These are phyloP conservation scores for Populus tomentosa DNA, from an alignment of 441 rosid genomes.

Conservation along the genomic window DNA sequence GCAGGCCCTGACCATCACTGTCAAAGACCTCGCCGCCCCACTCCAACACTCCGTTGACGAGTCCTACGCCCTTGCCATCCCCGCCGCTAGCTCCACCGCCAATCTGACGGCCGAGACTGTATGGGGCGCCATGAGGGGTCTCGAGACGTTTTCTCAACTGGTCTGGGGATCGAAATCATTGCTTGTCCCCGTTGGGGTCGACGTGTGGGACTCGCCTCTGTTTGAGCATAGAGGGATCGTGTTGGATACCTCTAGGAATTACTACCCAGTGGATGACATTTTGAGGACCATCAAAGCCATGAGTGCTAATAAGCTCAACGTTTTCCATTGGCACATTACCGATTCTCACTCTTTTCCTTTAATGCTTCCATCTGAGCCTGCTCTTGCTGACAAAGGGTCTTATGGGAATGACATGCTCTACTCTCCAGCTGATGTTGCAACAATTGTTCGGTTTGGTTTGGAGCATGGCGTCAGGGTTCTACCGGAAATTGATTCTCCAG, in stretches of 20 bases:
- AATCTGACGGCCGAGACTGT: slow-evolving; percentile 45
- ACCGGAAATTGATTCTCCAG: slow-evolving; percentile 84
- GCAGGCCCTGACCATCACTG: slow-evolving; percentile 34
- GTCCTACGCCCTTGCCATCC: slow-evolving; percentile 55
- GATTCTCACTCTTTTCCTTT: slow-evolving; percentile 89
- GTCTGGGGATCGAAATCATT: slow-evolving; percentile 53
- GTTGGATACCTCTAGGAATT: slow-evolving; percentile 84
- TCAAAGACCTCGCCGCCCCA: slow-evolving; percentile 41
- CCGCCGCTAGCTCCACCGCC: slow-evolving; percentile 28
- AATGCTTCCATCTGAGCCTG: slow-evolving; percentile 68
- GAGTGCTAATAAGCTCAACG: slow-evolving; percentile 81
- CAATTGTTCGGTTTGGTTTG: slow-evolving; percentile 55
- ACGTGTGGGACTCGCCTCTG: slow-evolving; percentile 49
- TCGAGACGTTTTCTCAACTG: slow-evolving; percentile 81
- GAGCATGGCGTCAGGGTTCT: slow-evolving; percentile 78
- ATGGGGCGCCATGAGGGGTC: slow-evolving; percentile 91
- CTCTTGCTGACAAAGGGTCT: slow-evolving; percentile 68
- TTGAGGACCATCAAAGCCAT: slow-evolving; percentile 59
- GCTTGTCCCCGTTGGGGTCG: slow-evolving; percentile 40
- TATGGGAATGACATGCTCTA: slow-evolving; percentile 65
- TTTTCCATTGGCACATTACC: slow-evolving; percentile 86
- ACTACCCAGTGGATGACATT: slow-evolving; percentile 62
- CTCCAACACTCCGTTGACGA: slow-evolving; percentile 71
- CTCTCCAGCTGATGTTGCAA: slow-evolving; percentile 50
- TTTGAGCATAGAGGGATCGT: slow-evolving; percentile 63